Percentiles rank a stretch among this genome's conserved stretches.
These are phyloP conservation scores for Curvularia lunata DNA, from an alignment of 2,329 filamentous ascomycete genomes.

Conservation along the genomic window DNA sequence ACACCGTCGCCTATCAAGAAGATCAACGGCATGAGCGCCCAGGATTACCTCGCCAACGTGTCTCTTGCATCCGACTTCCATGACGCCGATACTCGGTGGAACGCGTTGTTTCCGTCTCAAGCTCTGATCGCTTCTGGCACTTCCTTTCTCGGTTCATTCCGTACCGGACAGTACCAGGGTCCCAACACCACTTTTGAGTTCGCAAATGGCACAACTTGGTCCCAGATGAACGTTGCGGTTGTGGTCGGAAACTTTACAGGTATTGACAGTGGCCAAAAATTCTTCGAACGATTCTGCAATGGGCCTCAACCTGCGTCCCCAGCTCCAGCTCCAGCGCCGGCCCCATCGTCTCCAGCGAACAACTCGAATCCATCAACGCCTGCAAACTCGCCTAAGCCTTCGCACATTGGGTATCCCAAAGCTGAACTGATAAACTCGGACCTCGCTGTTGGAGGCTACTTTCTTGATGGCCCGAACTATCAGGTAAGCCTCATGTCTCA, in stretches of 20 bases:
- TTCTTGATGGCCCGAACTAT: slow-evolving; percentile 50
- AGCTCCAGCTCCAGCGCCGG: slow-evolving; percentile 20
- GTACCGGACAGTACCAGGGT: slow-evolving; percentile 40
- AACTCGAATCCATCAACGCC: slow-evolving; percentile 22
- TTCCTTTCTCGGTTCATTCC: slow-evolving; percentile 39
- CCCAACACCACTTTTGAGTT: slow-evolving; percentile 46
- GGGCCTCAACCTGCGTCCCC: slow-evolving; percentile 29
- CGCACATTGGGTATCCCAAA: slow-evolving; percentile 48
- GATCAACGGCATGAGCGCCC: slow-evolving; percentile 48
- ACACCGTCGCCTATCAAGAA: slow-evolving; percentile 45
- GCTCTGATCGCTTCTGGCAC: slow-evolving; percentile 37
- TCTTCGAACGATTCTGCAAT: slow-evolving; percentile 51
- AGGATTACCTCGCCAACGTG: slow-evolving; percentile 43
- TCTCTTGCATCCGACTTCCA: slow-evolving; percentile 44
- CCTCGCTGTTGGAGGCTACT: slow-evolving; percentile 55
- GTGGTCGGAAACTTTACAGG: slow-evolving; percentile 42
- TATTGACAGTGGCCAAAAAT: slow-evolving; percentile 48
- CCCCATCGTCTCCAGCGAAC: slow-evolving; percentile 19
- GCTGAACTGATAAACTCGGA: slow-evolving; percentile 45
- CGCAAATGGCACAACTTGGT: slow-evolving; percentile 45
- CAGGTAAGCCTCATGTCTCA: slow-evolving; percentile 38
- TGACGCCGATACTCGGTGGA: slow-evolving; percentile 52
- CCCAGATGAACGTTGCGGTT: slow-evolving; percentile 42
- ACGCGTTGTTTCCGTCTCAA: slow-evolving; percentile 48
- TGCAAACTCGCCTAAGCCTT: slow-evolving; percentile 31